Evolutionary conservation across 257 asterid species (phyloP), one percentile per base, ranked within the genome.

Genomic region (Ligustrum vulgare): DNA sequence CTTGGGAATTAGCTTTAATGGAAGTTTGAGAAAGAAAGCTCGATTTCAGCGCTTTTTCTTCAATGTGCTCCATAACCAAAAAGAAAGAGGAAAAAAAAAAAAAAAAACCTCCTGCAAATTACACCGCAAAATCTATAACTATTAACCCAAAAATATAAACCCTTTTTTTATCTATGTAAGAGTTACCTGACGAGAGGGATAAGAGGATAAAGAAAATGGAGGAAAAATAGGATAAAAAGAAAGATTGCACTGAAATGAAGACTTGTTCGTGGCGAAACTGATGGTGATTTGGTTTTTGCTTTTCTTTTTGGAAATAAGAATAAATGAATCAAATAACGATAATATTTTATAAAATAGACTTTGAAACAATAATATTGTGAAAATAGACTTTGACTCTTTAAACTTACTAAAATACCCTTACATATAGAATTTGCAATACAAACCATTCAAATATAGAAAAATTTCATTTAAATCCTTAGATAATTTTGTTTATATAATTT

Each of bases 11-110:
- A n/a, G 86, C 49, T 79, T 86, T 89, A 81, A 66, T 45, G 67
- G 86, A 75, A 84, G 88, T 84, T 60, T 90, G 96, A 6, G 92
- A 88, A 32, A 87, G 86, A 77, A 91, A 85, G 85, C 97, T 90
- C 51, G 98, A 84, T 82, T 96, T 96, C 88, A 96, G 80, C 75
- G 99, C 99, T 83, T 90, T 89, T 11, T 94, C 96, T 78, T 88
- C 98, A 79, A 88, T 86, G 82, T 93, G 88, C 81, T 93, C 99
- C 99, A 96, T 95, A 58, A 63, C 71, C 31, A 28, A 28, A 28
- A 28, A 28, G 31, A 28, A 28, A 28, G 31, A 28, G 31, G n/a
- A n/a, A n/a, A n/a, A n/a, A n/a, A n/a, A n/a, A 3, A 39, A 4
- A 31, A 20, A 6, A 65, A 18, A 35, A 73, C 12, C 47, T 41